These are phyloP conservation scores for Candolleomyces aberdarensis DNA, from an alignment of 768 basidiomycete genomes.

Conservation along the genomic window DNA sequence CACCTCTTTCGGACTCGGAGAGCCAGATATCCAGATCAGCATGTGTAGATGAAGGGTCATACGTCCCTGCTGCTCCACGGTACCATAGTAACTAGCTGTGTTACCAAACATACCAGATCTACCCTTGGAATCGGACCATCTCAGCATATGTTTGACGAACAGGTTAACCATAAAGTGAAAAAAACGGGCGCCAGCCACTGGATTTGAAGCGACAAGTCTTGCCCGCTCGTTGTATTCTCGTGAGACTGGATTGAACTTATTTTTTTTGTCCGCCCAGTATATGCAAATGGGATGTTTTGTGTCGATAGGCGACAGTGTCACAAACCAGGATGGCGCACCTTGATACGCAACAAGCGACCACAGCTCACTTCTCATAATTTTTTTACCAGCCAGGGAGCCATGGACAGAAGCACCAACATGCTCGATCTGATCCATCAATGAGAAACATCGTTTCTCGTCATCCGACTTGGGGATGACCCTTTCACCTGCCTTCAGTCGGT, in stretches of 20 bases:
- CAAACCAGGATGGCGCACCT: not conserved
- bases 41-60: constrained; percentile 10
- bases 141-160: too few relatives aligned
- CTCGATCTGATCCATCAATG: constrained; percentile 18
- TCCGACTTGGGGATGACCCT: constrained; percentile 13
- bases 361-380: constrained; percentile 22
- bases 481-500: constrained; percentile 11
- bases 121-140: too few relatives aligned
- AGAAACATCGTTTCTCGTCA: constrained; percentile 17
- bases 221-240: too few relatives aligned
- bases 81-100: constrained; percentile 23
- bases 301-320: too few relatives aligned
- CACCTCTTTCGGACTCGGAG: not conserved
- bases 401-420: constrained; percentile 14
- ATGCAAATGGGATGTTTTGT: too few relatives aligned
- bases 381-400: constrained; percentile 20
- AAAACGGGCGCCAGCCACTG: too few relatives aligned
- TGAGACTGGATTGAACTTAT: too few relatives aligned
- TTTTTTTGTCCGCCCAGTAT: too few relatives aligned
- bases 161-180: too few relatives aligned
- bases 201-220: too few relatives aligned
- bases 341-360: not conserved
- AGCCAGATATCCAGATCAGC: constrained; percentile 6
- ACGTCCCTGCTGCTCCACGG: constrained; percentile 22
- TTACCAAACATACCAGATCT: too few relatives aligned